Base-by-base conservation (phyloP, 257 asterid species). In the Nicotiana obtusifolia region DNA sequence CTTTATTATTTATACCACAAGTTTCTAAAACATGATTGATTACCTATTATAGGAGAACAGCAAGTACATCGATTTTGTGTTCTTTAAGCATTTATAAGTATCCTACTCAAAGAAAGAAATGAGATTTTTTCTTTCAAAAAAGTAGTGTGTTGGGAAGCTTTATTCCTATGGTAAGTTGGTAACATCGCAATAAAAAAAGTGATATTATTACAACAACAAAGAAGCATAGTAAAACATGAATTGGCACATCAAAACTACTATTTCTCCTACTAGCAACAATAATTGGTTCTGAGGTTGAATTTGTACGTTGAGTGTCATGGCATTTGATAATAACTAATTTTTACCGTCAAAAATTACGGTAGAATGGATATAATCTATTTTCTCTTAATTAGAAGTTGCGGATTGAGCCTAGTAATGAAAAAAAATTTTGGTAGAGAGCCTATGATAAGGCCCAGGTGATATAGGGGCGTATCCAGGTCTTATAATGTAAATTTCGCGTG, bases 261-360 rank as follows among this genome's bases (percentile, higher is more conserved):
- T 61, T 20, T 61, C 30, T 62, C 67, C 67, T 57, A 57, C 10
- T 19, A 19, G 62, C 24, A 6, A 57, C 62, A 6, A 57, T 57
- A 5, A 57, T 57, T 57, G 62, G 26, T 57, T 7, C 4, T 17
- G 20, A 57, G 3, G 26, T 56, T 56, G 22, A 56, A 56, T 57
- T 57, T 19, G 22, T 57, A 19, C 2, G 3, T 19, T 17, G 24
- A 56, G 62, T 53, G 19, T 19, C 62, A 5, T 19, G 24, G 22
- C 62, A 56, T 56, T 56, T 19, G 24, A 19, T 56, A 56, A 22
- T 19, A 19, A 53, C 16, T 53, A 15, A 1, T 9, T 41, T 3
- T 41, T 0, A 41, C 13, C 49, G 0, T 0, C 13, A 2, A 8
- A 41, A 2, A 0, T 10, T 41, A 5, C 0, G 49, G 0, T 8